phyloP scores from a whole-genome alignment of 1,284 basidiomycete species.

The Naganishia sp. region DNA sequence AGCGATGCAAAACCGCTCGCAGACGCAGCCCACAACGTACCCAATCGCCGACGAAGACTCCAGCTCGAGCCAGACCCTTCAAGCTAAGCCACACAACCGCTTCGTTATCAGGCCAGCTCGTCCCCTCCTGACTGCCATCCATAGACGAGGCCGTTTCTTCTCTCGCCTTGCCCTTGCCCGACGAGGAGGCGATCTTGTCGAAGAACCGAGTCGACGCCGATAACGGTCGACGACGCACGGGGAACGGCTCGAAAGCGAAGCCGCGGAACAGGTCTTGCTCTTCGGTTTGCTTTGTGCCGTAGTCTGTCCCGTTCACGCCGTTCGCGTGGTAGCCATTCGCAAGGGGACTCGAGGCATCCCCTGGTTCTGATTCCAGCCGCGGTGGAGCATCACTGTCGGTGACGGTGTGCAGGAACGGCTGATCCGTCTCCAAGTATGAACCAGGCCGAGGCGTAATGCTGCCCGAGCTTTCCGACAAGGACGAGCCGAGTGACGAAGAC shows the following conservation, averaged over 20 bases:
- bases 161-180: constrained; percentile 34
- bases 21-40: constrained; percentile 59
- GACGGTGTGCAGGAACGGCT: constrained; percentile 34
- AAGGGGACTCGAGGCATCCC: too few species aligned
- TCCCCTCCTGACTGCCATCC: constrained; percentile 16
- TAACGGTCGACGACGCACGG: constrained; percentile 7
- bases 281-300: constrained; percentile 3
- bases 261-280: constrained; percentile 9
- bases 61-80: constrained; percentile 68
- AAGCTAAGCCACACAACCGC: constrained; percentile 49
- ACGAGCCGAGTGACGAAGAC: constrained; percentile 32
- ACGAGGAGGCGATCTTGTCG: constrained; percentile 25
- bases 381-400: background rate
- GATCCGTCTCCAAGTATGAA: constrained; percentile 38
- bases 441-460: constrained; percentile 49
- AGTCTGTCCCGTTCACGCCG: background rate
- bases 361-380: too few species aligned
- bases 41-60: constrained; percentile 85
- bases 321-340: background rate
- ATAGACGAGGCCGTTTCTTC: constrained; percentile 33
- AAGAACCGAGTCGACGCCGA: constrained; percentile 19
- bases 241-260: constrained; percentile 15
- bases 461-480: constrained; percentile 39
- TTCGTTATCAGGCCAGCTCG: constrained; percentile 35
- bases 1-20: background rate